Percentiles rank a stretch among this genome's conserved stretches.
Evolutionary conservation across 2,329 filamentous ascomycete species (phyloP).

Genomic region (Neurospora crassa): DNA sequence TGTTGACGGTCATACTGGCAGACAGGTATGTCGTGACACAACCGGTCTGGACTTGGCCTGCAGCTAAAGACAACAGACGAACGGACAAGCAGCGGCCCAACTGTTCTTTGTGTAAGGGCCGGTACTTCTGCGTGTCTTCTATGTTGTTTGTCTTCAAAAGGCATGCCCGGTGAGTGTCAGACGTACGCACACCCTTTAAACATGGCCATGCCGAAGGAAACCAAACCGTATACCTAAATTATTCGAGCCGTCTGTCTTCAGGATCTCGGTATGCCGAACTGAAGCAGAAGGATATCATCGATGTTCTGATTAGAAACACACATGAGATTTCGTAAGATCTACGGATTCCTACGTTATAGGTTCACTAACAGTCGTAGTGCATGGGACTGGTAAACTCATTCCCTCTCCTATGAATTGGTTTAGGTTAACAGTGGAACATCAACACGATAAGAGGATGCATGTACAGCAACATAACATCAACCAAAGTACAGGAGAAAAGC

Average conservation of each 20-base stretch:
- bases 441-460: neutral
- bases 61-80: neutral
- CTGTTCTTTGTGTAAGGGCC: neutral
- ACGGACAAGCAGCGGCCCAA: neutral
- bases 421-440: neutral
- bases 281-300: neutral
- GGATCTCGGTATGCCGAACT: neutral
- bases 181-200: neutral
- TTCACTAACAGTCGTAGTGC: neutral
- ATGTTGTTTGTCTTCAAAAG: neutral
- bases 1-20: neutral
- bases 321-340: neutral
- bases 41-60: neutral
- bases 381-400: neutral
- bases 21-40: neutral
- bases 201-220: neutral
- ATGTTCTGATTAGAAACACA: neutral
- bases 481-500: neutral
- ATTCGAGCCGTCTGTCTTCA: neutral
- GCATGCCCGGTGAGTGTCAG: neutral
- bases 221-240: neutral
- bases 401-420: neutral
- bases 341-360: neutral
- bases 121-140: neutral
- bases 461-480: neutral